Percentiles rank a stretch among this genome's conserved stretches.
Evolutionary conservation across 495 filamentous ascomycete species (phyloP).

Genomic region (Podospora didyma): DNA sequence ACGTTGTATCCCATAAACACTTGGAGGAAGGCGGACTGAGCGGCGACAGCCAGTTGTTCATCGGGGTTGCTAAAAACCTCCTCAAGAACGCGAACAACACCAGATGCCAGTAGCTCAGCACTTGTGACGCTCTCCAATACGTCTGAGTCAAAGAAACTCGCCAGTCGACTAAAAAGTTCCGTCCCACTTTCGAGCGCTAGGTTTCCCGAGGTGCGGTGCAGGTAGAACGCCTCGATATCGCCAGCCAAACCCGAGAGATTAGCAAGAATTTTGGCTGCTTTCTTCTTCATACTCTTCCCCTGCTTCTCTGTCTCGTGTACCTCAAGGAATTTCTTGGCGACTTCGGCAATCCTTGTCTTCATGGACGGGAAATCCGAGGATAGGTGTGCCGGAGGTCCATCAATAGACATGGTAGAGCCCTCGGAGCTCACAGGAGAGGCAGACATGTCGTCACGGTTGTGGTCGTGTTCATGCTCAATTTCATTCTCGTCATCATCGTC

Average conservation of each 20-base stretch:
- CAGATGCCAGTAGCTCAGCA: constrained; percentile 85
- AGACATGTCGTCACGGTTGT: constrained; percentile 58
- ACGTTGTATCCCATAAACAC: constrained; percentile 83
- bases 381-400: constrained; percentile 42
- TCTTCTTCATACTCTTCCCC: constrained; percentile 64
- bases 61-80: constrained; percentile 72
- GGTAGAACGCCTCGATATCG: constrained; percentile 67
- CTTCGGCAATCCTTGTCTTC: constrained; percentile 67
- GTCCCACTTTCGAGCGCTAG: constrained; percentile 48
- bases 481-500: constrained; percentile 42
- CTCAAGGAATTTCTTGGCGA: constrained; percentile 79
- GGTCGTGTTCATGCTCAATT: constrained; percentile 52
- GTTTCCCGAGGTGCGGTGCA: constrained; percentile 42
- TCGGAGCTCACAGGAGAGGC: constrained; percentile 64
- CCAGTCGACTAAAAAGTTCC: constrained; percentile 69
- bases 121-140: constrained; percentile 92
- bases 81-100: constrained; percentile 78
- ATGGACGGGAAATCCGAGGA: constrained; percentile 54
- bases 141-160: constrained; percentile 85
- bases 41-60: constrained; percentile 50
- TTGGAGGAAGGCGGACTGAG: constrained; percentile 80
- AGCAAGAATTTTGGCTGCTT: constrained; percentile 69
- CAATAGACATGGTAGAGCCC: constrained; percentile 54
- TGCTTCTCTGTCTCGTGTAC: constrained; percentile 73
- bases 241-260: constrained; percentile 67